Base-by-base conservation (phyloP, 345 rosid species). In the Crucihimalaya himalaica region DNA sequence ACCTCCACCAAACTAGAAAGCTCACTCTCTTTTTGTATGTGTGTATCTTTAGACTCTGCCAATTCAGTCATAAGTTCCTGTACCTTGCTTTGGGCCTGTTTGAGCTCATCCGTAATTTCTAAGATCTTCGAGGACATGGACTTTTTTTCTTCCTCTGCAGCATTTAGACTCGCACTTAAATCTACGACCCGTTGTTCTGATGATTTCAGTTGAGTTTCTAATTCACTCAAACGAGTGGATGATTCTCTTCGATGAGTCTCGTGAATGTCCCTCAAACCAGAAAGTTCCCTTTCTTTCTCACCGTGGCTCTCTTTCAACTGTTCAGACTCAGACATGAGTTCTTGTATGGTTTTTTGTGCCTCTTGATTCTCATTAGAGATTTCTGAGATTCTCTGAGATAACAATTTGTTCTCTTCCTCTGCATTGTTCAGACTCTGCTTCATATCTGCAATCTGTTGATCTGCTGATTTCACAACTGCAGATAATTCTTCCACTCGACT, bases 1-100 rank as follows among this genome's bases (percentile, higher is more conserved):
- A 59, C 66, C 81, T 81, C 92, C 55, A 74, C 25, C 54, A 86
- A 81, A 61, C 80, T 76, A 23, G 84, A 81, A 59, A 83, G 66
- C 50, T 86, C 95, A 72, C 80, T 81, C 61, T 88, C 95, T 72
- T 79, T 92, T 55, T 83, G 86, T 61, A 52, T 59, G 56, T 75
- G 61, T 57, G 55, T 78, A 73, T 84, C 86, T 83, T 74, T 84
- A 12, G 80, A 45, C 58, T 74, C 78, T 55, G 71, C 83, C n/a
- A 83, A 71, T 73, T 87, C 89, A 51, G 70, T 53, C 68, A 46
- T 61, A 46, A 83, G 84, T 35, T 73, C 83, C 51, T 82, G 67
- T 55, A 80, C 70, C 39, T 43, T 59, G 71, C 52, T 75, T 57
- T 76, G 86, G 14, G 85, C 87, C 78, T 68, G 71, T 70, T 77